phyloP scores from a whole-genome alignment of 2,329 filamentous ascomycete species.

The Xylariaceae sp. region DNA sequence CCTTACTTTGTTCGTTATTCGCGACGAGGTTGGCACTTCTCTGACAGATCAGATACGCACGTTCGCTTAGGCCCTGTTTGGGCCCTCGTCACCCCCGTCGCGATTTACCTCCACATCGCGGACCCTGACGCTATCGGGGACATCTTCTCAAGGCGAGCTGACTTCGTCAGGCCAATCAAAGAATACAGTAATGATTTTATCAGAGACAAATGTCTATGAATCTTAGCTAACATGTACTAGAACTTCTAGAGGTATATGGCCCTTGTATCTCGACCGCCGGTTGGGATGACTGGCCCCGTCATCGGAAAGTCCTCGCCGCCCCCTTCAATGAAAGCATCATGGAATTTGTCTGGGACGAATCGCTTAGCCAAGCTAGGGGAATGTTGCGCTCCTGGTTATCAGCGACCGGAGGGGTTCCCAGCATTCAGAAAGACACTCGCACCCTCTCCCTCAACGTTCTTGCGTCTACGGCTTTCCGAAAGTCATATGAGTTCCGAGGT shows the following conservation, averaged over 20 bases:
- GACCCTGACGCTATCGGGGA: slow-evolving; percentile 24
- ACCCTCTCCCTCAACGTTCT: slow-evolving; percentile 29
- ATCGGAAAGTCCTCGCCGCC: slow-evolving; percentile 25
- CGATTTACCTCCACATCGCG: slow-evolving; percentile 19
- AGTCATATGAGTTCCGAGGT: slow-evolving; percentile 23
- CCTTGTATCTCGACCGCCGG: slow-evolving; percentile 28
- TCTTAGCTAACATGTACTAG: slow-evolving; percentile 12
- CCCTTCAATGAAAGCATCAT: slow-evolving; percentile 30
- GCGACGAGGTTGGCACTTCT: slow-evolving; percentile 23
- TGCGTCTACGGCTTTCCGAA: slow-evolving; percentile 22
- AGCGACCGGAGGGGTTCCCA: slow-evolving; percentile 11
- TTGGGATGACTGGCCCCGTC: slow-evolving; percentile 29
- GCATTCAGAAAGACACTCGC: slow-evolving; percentile 21
- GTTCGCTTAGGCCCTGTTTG: slow-evolving; percentile 21
- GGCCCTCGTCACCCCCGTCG: slow-evolving; percentile 23
- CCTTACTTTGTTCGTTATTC: slow-evolving; percentile 24
- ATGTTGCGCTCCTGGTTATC: slow-evolving; percentile 21
- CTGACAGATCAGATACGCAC: slow-evolving; percentile 10
- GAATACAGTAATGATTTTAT: slow-evolving; percentile 14
- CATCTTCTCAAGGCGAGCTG: slow-evolving; percentile 17
- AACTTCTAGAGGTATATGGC: slow-evolving; percentile 26
- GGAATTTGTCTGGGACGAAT: slow-evolving; percentile 28
- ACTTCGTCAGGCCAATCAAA: slow-evolving; percentile 22
- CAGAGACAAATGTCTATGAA: not conserved
- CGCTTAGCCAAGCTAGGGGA: slow-evolving; percentile 20